Conservation (phyloP, 1,284 basidiomycete genomes). For the Mycosarcoma maydis region DNA sequence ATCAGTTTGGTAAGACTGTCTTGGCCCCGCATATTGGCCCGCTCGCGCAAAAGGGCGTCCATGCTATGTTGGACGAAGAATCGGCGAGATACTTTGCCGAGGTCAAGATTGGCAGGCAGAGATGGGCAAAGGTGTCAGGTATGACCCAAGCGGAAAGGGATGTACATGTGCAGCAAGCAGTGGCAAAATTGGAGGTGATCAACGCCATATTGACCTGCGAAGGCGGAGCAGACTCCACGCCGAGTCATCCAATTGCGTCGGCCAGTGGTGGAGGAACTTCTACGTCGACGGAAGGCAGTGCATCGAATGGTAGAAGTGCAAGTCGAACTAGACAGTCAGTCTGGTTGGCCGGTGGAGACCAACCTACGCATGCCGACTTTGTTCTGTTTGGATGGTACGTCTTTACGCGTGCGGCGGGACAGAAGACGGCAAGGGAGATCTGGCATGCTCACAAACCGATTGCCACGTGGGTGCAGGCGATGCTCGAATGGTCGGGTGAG, state of each 20-base stretch:
- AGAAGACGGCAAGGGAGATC: conserved; percentile 32
- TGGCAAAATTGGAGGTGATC: conserved; percentile 35
- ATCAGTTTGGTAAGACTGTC: conserved; percentile 43
- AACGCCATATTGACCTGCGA: conserved; percentile 40
- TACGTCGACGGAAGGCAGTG: not conserved
- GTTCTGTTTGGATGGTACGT: conserved; percentile 54
- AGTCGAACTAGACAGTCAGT: conserved; percentile 9
- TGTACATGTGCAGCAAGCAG: conserved; percentile 22
- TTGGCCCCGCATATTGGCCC: conserved; percentile 41
- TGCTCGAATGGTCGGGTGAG: conserved; percentile 48
- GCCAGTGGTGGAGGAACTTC: not conserved
- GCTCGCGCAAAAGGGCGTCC: conserved; percentile 30
- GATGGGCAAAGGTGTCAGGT: conserved; percentile 30
- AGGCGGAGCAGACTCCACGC: conserved; percentile 15
- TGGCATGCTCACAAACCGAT: conserved; percentile 44
- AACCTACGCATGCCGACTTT: conserved; percentile 58
- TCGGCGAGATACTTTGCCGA: conserved; percentile 51
- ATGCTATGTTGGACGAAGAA: conserved; percentile 44
- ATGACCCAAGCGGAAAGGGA: conserved; percentile 24
- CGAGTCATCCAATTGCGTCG: conserved; percentile 1
- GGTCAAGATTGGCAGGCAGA: conserved; percentile 44
- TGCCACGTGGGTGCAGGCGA: conserved; percentile 39
- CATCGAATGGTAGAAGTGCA: conserved; percentile 5
- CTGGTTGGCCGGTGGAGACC: conserved; percentile 47
- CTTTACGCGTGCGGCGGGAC: conserved; percentile 39